Evolutionary conservation across 2,329 filamentous ascomycete genomes (phyloP).

Genomic region (Neonectria punicea): DNA sequence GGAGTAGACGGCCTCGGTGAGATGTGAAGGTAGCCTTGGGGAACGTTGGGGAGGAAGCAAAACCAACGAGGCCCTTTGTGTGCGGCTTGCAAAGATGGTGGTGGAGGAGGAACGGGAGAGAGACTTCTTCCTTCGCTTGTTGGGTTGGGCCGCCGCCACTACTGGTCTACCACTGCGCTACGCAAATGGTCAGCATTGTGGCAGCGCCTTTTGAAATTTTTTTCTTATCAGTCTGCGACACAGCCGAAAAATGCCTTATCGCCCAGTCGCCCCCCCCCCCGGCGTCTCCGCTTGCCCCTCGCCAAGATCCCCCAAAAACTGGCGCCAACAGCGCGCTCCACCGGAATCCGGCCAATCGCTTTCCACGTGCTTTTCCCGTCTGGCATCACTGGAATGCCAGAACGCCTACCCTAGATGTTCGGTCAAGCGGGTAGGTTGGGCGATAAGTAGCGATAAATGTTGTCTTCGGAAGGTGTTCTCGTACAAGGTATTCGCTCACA

Average conservation of each 20-base stretch:
- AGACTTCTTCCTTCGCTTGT: constrained; percentile 3
- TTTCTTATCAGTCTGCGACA: constrained; percentile 19
- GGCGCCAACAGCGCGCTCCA: constrained; percentile 8
- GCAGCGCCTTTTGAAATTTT: constrained; percentile 25
- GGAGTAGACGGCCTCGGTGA: constrained; percentile 34
- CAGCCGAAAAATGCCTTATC: constrained; percentile 29
- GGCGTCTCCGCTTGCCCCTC: constrained; percentile 23
- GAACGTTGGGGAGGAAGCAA: constrained; percentile 29
- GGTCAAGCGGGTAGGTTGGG: neutral
- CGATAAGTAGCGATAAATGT: neutral
- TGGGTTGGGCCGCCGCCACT: constrained; percentile 22
- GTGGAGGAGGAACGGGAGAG: neutral
- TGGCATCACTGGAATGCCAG: constrained; percentile 25
- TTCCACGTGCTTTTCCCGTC: constrained; percentile 39
- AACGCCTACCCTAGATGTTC: neutral
- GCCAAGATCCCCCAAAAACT: constrained; percentile 17
- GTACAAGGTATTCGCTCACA: neutral
- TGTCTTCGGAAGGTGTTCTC: too few species aligned
- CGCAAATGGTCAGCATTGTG: constrained; percentile 18
- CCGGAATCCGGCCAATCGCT: constrained; percentile 14
- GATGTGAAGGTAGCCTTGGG: constrained; percentile 14
- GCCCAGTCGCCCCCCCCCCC: neutral
- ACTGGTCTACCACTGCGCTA: neutral
- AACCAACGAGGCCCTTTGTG: constrained; percentile 42
- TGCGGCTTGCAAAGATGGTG: constrained; percentile 12